phyloP scores from a whole-genome alignment of 164 flowering plant species.

The Chimonanthus salicifolius region DNA sequence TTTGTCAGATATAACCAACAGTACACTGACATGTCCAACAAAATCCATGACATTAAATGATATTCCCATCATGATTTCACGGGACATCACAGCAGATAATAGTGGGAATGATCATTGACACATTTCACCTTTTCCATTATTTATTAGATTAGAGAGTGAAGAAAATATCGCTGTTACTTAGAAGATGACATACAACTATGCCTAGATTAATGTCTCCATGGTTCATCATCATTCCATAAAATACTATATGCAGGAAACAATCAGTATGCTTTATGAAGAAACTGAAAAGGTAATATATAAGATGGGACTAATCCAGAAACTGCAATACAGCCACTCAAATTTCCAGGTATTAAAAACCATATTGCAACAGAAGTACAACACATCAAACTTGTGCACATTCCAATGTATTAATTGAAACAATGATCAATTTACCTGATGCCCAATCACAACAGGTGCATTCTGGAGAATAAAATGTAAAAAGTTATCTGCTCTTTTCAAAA shows the following conservation, averaged over 20 bases:
- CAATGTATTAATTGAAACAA: background rate
- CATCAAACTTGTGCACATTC: background rate
- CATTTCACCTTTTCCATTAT: background rate
- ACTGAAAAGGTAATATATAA: background rate
- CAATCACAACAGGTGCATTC: conserved; percentile 95
- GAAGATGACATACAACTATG: background rate
- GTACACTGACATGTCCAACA: too few species aligned
- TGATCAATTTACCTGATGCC: conserved; percentile 71
- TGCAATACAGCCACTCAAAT: background rate
- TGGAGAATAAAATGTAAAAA: conserved; percentile 94
- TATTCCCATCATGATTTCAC: background rate
- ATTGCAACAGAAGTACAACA: conserved; percentile 3
- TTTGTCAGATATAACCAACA: too few species aligned
- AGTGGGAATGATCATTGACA: background rate
- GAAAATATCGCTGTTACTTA: background rate
- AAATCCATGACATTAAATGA: too few species aligned
- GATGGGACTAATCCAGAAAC: background rate
- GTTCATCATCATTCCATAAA: background rate
- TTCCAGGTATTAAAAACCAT: background rate
- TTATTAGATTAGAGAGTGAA: too few species aligned
- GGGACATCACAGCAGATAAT: background rate
- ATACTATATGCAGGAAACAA: background rate
- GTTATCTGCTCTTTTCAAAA: conserved; percentile 87
- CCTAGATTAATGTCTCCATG: background rate
- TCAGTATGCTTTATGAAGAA: background rate